Evolutionary conservation across 768 basidiomycete genomes (phyloP), one percentile per base, ranked within the genome.

Genomic region (Tulasnella sp.): DNA sequence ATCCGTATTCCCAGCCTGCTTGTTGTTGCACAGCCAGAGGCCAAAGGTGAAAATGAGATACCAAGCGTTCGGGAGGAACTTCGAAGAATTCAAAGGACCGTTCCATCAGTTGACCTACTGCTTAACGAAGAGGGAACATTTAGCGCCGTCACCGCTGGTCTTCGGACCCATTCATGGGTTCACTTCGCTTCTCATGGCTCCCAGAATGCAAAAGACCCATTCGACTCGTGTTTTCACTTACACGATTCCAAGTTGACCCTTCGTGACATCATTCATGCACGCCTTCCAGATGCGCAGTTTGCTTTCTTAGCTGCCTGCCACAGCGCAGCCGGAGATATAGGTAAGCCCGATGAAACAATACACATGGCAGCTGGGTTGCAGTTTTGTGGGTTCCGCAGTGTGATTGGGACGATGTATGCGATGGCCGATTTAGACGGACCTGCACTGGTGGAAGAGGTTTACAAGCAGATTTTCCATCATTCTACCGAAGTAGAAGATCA

Each of bases 371-470:
- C 48, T 22, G 48, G 35, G 9, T 29, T 50, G 4, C 20, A 37
- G 25, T 39, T 41, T 20, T 25, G 37, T 4, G 48, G 48, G 10
- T 50, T 50, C 24, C 35, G 48, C 13, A 22, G 24, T 19, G 48
- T 41, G 15, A 40, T 50, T 13, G 48, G 48, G 20, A 37, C 48
- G 24, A 39, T 27, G 24, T 50, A 40, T 37, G 48, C 48, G 4
- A 50, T 50, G 39, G 39, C 39, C 5, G 39, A 40, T n/a, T 16
- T 20, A 40, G 39, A 40, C n/a, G 39, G 39, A 40, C 39, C n/a
- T 25, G 12, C 33, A 6, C 19, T 50, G 15, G 33, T 40, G 12
- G 39, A 39, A n/a, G 10, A 39, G 37, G 24, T 50, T 27, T 50
- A 50, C 39, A 35, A 39, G 37, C 33, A 50, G 20, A 19, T 50